These are phyloP conservation scores for Fusarium nematophilum DNA, from an alignment of 2,329 filamentous ascomycete species.

Conservation along the genomic window DNA sequence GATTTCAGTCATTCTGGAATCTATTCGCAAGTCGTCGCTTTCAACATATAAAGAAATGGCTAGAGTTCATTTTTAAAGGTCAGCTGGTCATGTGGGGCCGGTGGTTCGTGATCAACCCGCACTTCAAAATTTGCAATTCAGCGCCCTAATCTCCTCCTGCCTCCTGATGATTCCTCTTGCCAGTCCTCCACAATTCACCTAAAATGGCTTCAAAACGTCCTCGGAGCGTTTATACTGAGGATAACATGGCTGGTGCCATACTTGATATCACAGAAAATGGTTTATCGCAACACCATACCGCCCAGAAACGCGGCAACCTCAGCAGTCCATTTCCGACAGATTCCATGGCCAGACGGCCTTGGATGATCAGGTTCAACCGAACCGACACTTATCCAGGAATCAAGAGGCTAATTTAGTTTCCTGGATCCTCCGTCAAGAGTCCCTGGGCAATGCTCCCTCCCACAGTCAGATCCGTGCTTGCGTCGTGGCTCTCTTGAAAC, in stretches of 20 bases:
- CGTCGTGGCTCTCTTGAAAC: background rate
- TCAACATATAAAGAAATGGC: no score
- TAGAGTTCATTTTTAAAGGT: no score
- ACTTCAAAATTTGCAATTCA: no score
- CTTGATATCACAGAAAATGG: slow-evolving; percentile 18
- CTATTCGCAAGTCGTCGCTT: no score
- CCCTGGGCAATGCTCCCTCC: slow-evolving; percentile 16
- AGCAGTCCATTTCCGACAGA: slow-evolving; percentile 3
- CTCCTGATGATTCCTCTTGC: background rate
- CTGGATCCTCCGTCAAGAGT: slow-evolving; percentile 11
- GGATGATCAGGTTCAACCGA: slow-evolving; percentile 5
- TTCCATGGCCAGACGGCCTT: slow-evolving; percentile 1
- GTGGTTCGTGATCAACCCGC: no score
- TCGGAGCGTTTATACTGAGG: slow-evolving; percentile 11
- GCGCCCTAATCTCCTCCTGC: background rate
- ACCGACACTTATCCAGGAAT: slow-evolving; percentile 4
- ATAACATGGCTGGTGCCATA: slow-evolving; percentile 6
- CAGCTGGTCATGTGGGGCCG: no score
- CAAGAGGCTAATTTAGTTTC: slow-evolving; percentile 8
- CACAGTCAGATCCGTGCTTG: slow-evolving; percentile 12
- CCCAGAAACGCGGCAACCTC: slow-evolving; percentile 5
- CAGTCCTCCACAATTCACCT: background rate
- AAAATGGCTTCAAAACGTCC: slow-evolving; percentile 16
- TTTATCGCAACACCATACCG: slow-evolving; percentile 1
- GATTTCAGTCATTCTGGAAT: no score